A percentile compares a stretch with the other conserved stretches of the same genome.
Evolutionary conservation across 805 yeast species (phyloP).

Genomic region (Ogataea naganishii): DNA sequence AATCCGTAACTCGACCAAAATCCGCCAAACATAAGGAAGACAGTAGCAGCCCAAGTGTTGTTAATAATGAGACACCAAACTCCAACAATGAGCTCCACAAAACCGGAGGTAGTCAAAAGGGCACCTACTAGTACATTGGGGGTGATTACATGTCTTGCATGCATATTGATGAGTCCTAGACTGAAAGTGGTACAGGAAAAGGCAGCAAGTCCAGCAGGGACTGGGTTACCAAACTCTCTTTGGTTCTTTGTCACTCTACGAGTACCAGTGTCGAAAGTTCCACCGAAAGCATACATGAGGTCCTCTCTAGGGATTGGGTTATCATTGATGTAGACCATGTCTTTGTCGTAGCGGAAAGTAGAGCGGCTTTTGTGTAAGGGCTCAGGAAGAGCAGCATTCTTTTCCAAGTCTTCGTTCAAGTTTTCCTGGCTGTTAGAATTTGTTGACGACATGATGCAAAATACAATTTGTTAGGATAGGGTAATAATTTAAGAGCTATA

Average conservation of each 20-base stretch:
- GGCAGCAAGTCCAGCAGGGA: constrained; percentile 45
- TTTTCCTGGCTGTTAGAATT: no score
- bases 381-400: constrained; percentile 1
- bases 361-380: constrained; percentile 5
- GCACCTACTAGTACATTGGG: constrained; percentile 38
- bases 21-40: constrained; percentile 44
- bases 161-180: constrained; percentile 36
- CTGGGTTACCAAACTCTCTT: constrained; percentile 33
- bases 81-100: constrained; percentile 41
- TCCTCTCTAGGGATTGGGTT: constrained; percentile 41
- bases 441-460: no score
- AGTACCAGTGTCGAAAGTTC: constrained; percentile 38
- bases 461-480: no score
- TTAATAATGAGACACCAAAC: constrained; percentile 41
- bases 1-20: constrained; percentile 46
- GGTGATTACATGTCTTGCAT: constrained; percentile 34
- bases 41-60: constrained; percentile 49
- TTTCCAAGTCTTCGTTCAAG: constrained; percentile 6
- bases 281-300: constrained; percentile 56
- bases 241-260: constrained; percentile 17
- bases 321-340: constrained; percentile 32
- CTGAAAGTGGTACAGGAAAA: constrained; percentile 39
- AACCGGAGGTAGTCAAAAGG: constrained; percentile 40
- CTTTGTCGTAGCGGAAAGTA: constrained; percentile 30
- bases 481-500: no score